Percentiles rank a stretch among this genome's conserved stretches.
phyloP scores from a whole-genome alignment of 495 filamentous ascomycete species.

The Penicillium taxi region DNA sequence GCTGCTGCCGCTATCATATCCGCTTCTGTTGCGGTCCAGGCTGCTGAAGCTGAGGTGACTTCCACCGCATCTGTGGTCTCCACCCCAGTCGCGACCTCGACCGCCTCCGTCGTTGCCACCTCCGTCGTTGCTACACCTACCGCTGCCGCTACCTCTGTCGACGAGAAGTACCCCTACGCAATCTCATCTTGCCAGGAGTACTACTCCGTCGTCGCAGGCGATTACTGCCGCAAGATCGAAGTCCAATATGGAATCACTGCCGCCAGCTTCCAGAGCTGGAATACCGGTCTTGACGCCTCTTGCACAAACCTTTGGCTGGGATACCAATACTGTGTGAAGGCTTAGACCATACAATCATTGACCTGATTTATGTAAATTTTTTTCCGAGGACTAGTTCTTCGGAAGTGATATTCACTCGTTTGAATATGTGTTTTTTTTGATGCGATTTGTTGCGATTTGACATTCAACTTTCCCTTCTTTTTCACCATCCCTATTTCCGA shows the following conservation, averaged over 20 bases:
- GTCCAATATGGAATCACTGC: slow-evolving; percentile 17
- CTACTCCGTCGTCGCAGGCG: slow-evolving; percentile 31
- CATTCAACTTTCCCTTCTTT: too few relatives aligned
- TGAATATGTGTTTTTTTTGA: background rate
- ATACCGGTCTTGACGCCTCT: slow-evolving; percentile 29
- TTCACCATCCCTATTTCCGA: too few relatives aligned
- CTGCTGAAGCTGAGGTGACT: slow-evolving; percentile 2
- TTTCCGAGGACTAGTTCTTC: too few relatives aligned
- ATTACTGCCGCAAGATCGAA: slow-evolving; percentile 36
- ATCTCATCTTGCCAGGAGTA: slow-evolving; percentile 34
- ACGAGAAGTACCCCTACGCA: slow-evolving; percentile 32
- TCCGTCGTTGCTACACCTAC: background rate
- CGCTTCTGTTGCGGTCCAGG: slow-evolving; percentile 7
- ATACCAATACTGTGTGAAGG: slow-evolving; percentile 33
- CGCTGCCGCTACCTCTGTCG: slow-evolving; percentile 2
- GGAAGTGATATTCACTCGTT: too few relatives aligned
- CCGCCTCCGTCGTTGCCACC: background rate
- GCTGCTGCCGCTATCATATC: slow-evolving; percentile 7
- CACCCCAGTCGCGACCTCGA: slow-evolving; percentile 4
- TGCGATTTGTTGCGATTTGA: slow-evolving; percentile 2
- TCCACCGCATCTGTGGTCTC: slow-evolving; percentile 3
- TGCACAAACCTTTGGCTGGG: slow-evolving; percentile 35
- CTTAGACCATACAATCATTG: slow-evolving; percentile 3
- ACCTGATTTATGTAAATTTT: too few relatives aligned
- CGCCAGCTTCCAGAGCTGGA: slow-evolving; percentile 28